Conservation (phyloP, 257 asterid genomes). For the Vinca minor region DNA sequence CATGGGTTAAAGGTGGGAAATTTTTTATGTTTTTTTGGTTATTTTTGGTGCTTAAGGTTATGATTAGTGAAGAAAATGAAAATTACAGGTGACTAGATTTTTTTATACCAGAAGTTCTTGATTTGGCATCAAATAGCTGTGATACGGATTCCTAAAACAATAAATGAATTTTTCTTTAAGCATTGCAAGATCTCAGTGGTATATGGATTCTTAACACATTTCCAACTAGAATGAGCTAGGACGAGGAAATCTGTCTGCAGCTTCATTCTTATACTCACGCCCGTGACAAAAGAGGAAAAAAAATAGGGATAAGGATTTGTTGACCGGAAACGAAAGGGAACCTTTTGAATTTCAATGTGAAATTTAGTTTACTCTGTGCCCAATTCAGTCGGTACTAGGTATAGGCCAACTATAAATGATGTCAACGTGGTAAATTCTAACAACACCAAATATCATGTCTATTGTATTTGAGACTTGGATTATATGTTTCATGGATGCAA, state of each 20-base stretch:
- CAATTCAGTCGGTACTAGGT: neutral
- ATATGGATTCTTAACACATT: neutral
- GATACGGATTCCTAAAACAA: neutral
- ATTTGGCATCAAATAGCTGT: neutral
- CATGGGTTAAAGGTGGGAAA: neutral
- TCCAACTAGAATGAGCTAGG: neutral
- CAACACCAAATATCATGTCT: neutral
- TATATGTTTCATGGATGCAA: neutral
- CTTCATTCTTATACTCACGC: neutral
- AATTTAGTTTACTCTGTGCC: neutral
- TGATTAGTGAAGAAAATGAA: neutral
- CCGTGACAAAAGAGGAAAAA: neutral
- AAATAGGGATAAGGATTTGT: neutral
- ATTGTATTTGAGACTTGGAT: neutral
- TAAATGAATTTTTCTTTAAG: neutral
- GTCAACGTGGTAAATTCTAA: neutral
- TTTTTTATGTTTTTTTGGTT: neutral
- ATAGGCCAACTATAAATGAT: neutral
- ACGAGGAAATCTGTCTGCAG: neutral
- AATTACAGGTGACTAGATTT: neutral
- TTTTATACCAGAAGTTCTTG: neutral
- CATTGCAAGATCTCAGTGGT: too few species aligned
- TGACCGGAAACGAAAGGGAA: neutral
- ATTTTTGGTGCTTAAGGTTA: neutral
- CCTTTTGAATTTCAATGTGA: neutral